Evolutionary conservation across 2,329 filamentous ascomycete species (phyloP).

Genomic region (Alternaria gansuensis): DNA sequence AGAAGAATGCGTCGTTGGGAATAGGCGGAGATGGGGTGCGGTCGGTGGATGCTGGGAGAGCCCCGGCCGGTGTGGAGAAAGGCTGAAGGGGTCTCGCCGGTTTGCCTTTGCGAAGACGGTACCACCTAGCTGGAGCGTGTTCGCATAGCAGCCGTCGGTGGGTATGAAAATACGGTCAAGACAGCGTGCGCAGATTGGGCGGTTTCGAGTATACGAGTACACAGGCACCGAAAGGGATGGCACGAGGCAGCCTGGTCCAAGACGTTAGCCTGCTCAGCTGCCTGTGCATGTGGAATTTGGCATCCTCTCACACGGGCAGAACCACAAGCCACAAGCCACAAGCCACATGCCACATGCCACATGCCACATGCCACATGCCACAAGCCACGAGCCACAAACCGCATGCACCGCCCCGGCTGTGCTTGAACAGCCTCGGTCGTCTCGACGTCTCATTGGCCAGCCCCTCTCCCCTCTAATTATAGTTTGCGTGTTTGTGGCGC

Average conservation of each 20-base stretch:
- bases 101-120: constrained; percentile 4
- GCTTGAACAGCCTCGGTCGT: not conserved
- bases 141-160: constrained; percentile 5
- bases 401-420: constrained; percentile 10
- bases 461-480: not conserved
- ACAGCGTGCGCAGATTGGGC: not conserved
- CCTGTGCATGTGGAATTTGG: not conserved
- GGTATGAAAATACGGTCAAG: not conserved
- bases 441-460: constrained; percentile 7
- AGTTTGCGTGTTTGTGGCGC: constrained; percentile 14
- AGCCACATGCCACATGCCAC: too few species aligned
- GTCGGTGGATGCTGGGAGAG: constrained; percentile 7
- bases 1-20: not conserved
- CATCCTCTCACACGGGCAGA: not conserved
- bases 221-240: not conserved
- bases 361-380: too few species aligned
- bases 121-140: constrained; percentile 5
- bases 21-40: constrained; percentile 4
- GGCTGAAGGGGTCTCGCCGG: constrained; percentile 23
- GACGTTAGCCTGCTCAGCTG: not conserved
- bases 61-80: constrained; percentile 27
- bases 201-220: not conserved
- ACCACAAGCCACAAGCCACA: not conserved
- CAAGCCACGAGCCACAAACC: not conserved
- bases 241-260: not conserved